Percentiles rank a stretch among this genome's conserved stretches.
Conservation (phyloP, 2,329 filamentous ascomycete species). For the Fusarium acutatum region DNA sequence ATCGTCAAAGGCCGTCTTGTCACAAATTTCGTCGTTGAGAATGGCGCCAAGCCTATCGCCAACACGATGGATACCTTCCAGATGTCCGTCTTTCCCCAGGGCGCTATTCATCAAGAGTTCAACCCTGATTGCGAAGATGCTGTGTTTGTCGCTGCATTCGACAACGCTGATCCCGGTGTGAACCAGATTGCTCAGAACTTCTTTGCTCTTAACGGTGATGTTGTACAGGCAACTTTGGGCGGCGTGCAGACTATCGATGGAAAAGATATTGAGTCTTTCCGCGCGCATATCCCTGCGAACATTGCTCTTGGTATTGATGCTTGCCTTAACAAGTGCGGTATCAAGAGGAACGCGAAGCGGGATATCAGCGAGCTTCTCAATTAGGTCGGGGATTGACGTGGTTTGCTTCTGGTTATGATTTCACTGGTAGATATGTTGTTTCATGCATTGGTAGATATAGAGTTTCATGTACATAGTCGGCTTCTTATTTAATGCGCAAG, state of each 20-base stretch:
- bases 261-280: conserved; percentile 17
- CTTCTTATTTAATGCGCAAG: neutral
- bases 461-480: neutral
- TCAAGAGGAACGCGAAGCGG: conserved; percentile 6
- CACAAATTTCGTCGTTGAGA: conserved; percentile 3
- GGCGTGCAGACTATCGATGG: conserved; percentile 5
- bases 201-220: neutral
- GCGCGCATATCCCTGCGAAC: neutral
- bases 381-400: neutral
- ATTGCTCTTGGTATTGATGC: conserved; percentile 19
- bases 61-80: conserved; percentile 52
- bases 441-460: neutral
- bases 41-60: conserved; percentile 41
- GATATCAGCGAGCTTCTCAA: neutral
- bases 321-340: conserved; percentile 15
- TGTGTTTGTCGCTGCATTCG: conserved; percentile 59
- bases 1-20: conserved; percentile 15
- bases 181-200: conserved; percentile 53
- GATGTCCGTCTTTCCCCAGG: conserved; percentile 60
- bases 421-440: neutral
- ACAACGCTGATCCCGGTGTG: conserved; percentile 55
- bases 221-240: neutral
- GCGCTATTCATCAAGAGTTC: conserved; percentile 59
- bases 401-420: neutral
- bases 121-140: conserved; percentile 60